Conservation (phyloP, 2,329 filamentous ascomycete genomes). For the Polychaeton citri region DNA sequence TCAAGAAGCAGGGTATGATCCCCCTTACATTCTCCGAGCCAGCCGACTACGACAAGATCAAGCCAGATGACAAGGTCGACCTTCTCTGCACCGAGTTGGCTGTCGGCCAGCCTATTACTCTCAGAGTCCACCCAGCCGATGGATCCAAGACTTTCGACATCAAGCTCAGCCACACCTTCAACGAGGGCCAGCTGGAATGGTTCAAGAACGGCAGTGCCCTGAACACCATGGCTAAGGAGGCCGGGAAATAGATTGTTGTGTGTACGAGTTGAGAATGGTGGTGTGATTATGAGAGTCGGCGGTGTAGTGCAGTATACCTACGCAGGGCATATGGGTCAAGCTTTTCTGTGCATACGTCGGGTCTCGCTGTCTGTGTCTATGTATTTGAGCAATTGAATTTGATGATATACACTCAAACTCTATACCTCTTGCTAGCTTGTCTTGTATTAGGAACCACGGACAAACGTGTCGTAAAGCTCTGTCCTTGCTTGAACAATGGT, state of each 20-base stretch:
- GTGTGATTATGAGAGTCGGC: background rate
- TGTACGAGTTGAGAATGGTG: background rate
- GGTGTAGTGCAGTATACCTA: background rate
- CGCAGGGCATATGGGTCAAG: background rate
- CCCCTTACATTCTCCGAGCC: constrained; percentile 90
- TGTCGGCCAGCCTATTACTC: constrained; percentile 84
- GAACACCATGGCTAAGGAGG: constrained; percentile 89
- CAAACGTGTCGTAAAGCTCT: no score
- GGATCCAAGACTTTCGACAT: constrained; percentile 63
- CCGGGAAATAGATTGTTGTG: background rate
- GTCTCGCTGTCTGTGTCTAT: background rate
- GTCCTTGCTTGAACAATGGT: no score
- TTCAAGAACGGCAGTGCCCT: constrained; percentile 96
- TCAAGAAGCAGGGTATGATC: constrained; percentile 99
- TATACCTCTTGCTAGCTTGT: no score
- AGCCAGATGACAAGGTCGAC: constrained; percentile 84
- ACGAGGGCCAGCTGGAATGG: constrained; percentile 95
- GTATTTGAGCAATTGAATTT: background rate
- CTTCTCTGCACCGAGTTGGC: constrained; percentile 77
- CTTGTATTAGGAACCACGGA: no score
- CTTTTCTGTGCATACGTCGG: background rate
- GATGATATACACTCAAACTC: no score
- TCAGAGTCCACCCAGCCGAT: constrained; percentile 83
- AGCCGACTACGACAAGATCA: constrained; percentile 95
- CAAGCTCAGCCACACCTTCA: constrained; percentile 89